Percentiles rank a stretch among this genome's conserved stretches.
phyloP scores from a whole-genome alignment of 176 grass and related monocot genomes.

The Oropetium thomaeum region DNA sequence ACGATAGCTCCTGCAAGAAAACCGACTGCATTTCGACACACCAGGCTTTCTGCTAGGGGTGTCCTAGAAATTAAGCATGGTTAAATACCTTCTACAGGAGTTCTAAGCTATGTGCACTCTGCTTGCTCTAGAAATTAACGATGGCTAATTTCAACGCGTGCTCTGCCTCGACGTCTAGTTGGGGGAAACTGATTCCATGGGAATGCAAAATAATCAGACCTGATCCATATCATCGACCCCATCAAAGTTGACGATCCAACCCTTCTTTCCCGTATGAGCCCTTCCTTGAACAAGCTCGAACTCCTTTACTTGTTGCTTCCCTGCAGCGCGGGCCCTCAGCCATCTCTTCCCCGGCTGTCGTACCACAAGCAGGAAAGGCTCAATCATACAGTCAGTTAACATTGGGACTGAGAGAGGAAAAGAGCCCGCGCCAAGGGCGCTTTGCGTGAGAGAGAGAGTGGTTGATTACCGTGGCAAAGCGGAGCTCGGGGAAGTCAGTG shows the following conservation, averaged over 20 bases:
- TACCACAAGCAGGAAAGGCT: background rate
- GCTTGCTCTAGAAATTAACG: background rate
- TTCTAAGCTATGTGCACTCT: background rate
- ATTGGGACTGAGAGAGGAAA: background rate
- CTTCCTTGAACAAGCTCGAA: slow-evolving; percentile 62
- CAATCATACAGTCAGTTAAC: background rate
- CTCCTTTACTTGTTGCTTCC: slow-evolving; percentile 57
- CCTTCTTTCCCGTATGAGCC: slow-evolving; percentile 69
- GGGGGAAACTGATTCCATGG: background rate
- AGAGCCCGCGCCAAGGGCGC: too few species aligned
- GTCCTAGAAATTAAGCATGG: background rate
- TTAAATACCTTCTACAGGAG: background rate
- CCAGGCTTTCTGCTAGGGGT: background rate
- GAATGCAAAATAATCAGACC: slow-evolving; percentile 36
- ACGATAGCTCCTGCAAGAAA: background rate
- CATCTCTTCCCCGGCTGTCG: slow-evolving; percentile 78
- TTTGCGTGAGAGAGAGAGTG: background rate
- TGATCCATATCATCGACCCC: slow-evolving; percentile 73
- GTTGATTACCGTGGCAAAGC: slow-evolving; percentile 64
- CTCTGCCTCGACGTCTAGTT: background rate
- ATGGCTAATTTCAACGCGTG: background rate
- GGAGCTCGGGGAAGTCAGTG: slow-evolving; percentile 85
- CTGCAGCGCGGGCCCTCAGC: slow-evolving; percentile 62
- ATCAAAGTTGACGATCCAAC: slow-evolving; percentile 77
- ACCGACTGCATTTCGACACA: background rate